These are phyloP conservation scores for Citrus trifoliata DNA, from an alignment of 345 rosid genomes.

Conservation along the genomic window DNA sequence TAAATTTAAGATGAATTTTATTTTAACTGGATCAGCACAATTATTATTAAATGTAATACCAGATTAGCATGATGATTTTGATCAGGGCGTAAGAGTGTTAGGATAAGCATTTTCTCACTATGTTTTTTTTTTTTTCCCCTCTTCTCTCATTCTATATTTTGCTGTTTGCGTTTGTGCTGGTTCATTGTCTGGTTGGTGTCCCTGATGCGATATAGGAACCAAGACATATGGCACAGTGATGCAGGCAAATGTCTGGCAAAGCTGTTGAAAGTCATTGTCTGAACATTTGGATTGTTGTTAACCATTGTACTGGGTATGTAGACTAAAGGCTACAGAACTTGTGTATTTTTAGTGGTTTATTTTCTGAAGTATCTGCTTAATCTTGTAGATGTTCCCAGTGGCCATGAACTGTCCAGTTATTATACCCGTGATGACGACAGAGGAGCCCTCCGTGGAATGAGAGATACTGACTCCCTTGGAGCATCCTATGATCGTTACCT, in stretches of 20 bases:
- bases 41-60: neutral
- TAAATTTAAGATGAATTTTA: neutral
- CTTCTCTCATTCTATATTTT: too few relatives aligned
- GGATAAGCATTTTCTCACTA: neutral
- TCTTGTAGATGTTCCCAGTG: constrained; percentile 38
- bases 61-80: neutral
- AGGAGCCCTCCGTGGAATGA: constrained; percentile 37
- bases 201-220: neutral
- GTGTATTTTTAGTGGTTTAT: constrained; percentile 1
- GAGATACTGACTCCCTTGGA: constrained; percentile 54
- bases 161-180: neutral
- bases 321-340: neutral
- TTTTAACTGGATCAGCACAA: neutral
- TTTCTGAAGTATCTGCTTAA: constrained; percentile 15
- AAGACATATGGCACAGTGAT: neutral
- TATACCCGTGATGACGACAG: constrained; percentile 50
- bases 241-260: neutral
- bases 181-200: neutral
- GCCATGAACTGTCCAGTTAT: constrained; percentile 42
- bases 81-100: neutral
- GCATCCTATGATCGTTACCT: constrained; percentile 66
- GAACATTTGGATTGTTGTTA: neutral
- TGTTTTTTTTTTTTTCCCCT: neutral
- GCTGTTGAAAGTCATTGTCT: neutral
- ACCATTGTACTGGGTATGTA: neutral